Conservation (phyloP, 1,284 basidiomycete genomes). For the Tremellales sp. region DNA sequence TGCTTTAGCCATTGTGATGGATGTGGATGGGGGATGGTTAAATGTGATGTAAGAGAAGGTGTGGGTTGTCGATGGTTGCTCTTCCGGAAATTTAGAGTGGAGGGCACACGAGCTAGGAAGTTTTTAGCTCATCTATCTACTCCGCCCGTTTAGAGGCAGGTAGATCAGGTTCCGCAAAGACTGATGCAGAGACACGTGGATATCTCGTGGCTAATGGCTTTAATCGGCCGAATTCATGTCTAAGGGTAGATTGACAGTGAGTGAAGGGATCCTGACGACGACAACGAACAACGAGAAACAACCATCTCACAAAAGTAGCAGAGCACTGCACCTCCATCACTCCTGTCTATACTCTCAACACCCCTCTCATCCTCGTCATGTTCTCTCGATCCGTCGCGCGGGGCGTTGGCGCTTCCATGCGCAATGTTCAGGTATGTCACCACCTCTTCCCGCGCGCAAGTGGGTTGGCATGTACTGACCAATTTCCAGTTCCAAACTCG, state of each 20-base stretch:
- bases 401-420: conserved; percentile 25
- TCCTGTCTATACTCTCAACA: conserved; percentile 3
- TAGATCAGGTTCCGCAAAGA: too few species aligned
- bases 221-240: neutral
- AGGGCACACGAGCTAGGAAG: conserved; percentile 3
- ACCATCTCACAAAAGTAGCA: too few species aligned
- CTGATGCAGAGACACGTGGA: neutral
- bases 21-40: conserved; percentile 11
- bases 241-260: neutral
- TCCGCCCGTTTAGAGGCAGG: neutral
- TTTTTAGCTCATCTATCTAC: conserved; percentile 5
- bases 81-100: conserved; percentile 4
- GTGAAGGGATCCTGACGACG: neutral
- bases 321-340: conserved; percentile 2
- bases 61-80: conserved; percentile 8
- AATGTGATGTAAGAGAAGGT: conserved; percentile 7
- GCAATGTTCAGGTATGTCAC: conserved; percentile 32
- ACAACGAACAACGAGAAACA: neutral
- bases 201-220: neutral
- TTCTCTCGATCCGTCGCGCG: conserved; percentile 30
- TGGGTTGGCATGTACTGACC: neutral
- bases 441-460: neutral
- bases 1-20: conserved; percentile 45
- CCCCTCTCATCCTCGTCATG: conserved; percentile 12
- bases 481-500: neutral